phyloP scores from a whole-genome alignment of 495 filamentous ascomycete genomes.

The Neurospora cerealis region DNA sequence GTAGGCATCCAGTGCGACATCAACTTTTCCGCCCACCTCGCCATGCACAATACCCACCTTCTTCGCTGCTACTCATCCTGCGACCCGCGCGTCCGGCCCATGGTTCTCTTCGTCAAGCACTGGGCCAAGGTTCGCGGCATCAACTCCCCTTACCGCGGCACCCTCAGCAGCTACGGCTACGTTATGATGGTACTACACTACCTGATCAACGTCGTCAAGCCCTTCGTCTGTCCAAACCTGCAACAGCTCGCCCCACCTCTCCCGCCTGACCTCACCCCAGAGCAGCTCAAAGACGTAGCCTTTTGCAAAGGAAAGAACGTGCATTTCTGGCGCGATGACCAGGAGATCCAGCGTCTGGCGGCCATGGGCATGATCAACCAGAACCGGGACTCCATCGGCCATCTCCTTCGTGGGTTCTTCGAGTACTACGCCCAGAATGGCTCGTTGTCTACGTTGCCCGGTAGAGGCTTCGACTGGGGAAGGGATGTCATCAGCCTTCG shows the following conservation, averaged over 20 bases:
- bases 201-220: constrained; percentile 64
- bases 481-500: constrained; percentile 61
- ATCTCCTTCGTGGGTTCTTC: constrained; percentile 66
- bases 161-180: constrained; percentile 77
- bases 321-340: constrained; percentile 59
- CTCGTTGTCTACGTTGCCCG: constrained; percentile 25
- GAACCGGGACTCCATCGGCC: constrained; percentile 52
- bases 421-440: constrained; percentile 60
- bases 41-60: constrained; percentile 67
- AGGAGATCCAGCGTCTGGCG: constrained; percentile 46
- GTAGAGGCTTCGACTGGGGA: constrained; percentile 58
- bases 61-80: constrained; percentile 67
- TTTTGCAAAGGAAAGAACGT: constrained; percentile 49
- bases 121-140: constrained; percentile 77
- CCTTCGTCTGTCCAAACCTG: constrained; percentile 72
- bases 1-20: constrained; percentile 74
- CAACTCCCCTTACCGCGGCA: constrained; percentile 73
- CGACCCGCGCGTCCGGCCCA: constrained; percentile 59
- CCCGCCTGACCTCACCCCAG: constrained; percentile 26
- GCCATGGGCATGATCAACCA: constrained; percentile 40
- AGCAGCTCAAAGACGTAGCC: constrained; percentile 29
- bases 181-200: constrained; percentile 93
- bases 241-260: constrained; percentile 46
- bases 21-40: constrained; percentile 72
- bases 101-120: constrained; percentile 73